Evolutionary conservation across 805 yeast species (phyloP).

Genomic region (Candida railenensis): DNA sequence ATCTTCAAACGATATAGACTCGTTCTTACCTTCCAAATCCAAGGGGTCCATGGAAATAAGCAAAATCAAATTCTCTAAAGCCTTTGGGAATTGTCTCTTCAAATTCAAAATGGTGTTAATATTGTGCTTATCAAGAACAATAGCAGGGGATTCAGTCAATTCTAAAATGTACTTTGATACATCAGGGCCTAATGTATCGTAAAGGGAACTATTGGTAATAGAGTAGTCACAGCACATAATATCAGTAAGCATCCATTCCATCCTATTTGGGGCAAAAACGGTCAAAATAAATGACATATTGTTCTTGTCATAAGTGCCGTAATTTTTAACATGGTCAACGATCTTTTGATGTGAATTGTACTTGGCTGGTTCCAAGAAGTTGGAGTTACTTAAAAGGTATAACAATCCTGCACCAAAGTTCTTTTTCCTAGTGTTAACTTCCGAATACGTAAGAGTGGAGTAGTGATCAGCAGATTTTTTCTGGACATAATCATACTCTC

Average conservation of each 20-base stretch:
- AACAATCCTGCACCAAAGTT: slow-evolving; percentile 54
- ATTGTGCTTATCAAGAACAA: slow-evolving; percentile 17
- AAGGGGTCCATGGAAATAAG: slow-evolving; percentile 29
- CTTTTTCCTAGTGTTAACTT: slow-evolving; percentile 42
- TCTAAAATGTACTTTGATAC: slow-evolving; percentile 20
- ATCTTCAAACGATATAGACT: slow-evolving; percentile 3
- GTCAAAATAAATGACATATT: slow-evolving; percentile 11
- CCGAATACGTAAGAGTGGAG: slow-evolving; percentile 41
- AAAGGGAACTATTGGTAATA: slow-evolving; percentile 19
- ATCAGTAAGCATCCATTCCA: slow-evolving; percentile 11
- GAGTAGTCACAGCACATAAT: slow-evolving; percentile 16
- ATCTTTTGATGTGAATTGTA: slow-evolving; percentile 28
- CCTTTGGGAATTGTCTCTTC: slow-evolving; percentile 12
- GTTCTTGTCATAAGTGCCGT: slow-evolving; percentile 26
- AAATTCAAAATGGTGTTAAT: slow-evolving; percentile 12
- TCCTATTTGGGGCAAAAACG: slow-evolving; percentile 19
- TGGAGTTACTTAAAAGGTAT: slow-evolving; percentile 31
- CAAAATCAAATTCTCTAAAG: slow-evolving; percentile 17
- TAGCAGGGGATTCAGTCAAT: slow-evolving; percentile 16
- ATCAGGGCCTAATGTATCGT: slow-evolving; percentile 19
- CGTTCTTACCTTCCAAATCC: slow-evolving; percentile 4
- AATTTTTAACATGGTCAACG: slow-evolving; percentile 22
- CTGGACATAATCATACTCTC: slow-evolving; percentile 33
- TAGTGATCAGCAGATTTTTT: slow-evolving; percentile 33
- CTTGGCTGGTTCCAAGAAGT: slow-evolving; percentile 15